Evolutionary conservation across 345 rosid species (phyloP).

Genomic region (Punica granatum): DNA sequence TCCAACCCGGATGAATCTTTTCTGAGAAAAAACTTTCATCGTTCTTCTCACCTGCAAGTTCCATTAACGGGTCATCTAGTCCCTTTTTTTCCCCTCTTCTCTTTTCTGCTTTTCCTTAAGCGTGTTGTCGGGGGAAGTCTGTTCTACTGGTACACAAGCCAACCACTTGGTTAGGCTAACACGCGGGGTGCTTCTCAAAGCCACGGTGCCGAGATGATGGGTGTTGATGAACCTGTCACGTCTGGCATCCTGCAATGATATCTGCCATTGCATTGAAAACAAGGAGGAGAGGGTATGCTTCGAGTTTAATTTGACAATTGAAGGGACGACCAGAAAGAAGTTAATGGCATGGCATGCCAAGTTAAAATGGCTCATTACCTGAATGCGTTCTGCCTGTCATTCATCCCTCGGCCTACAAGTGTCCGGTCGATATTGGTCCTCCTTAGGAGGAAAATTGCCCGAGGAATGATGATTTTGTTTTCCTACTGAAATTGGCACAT

Average conservation of each 20-base stretch:
- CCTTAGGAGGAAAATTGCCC: background rate
- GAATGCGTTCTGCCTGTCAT: background rate
- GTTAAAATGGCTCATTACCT: no score
- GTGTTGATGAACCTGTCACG: background rate
- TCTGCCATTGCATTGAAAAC: background rate
- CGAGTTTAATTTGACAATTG: background rate
- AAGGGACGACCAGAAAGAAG: background rate
- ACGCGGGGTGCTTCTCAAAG: background rate
- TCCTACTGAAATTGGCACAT: no score
- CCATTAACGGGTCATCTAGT: background rate
- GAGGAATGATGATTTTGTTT: background rate
- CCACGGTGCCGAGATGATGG: background rate
- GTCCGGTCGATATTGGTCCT: background rate
- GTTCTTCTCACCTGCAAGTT: background rate
- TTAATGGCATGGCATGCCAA: background rate
- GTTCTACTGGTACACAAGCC: background rate
- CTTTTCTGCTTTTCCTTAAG: background rate
- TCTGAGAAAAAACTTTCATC: background rate
- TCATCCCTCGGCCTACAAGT: slow-evolving; percentile 2
- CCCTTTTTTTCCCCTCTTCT: background rate
- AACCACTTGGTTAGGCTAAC: background rate
- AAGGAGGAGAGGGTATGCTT: no score
- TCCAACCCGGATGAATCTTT: background rate
- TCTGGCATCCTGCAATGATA: background rate
- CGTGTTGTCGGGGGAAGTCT: background rate